Evolutionary conservation across 306 rosid species (phyloP).

Genomic region (Geum urbanum): DNA sequence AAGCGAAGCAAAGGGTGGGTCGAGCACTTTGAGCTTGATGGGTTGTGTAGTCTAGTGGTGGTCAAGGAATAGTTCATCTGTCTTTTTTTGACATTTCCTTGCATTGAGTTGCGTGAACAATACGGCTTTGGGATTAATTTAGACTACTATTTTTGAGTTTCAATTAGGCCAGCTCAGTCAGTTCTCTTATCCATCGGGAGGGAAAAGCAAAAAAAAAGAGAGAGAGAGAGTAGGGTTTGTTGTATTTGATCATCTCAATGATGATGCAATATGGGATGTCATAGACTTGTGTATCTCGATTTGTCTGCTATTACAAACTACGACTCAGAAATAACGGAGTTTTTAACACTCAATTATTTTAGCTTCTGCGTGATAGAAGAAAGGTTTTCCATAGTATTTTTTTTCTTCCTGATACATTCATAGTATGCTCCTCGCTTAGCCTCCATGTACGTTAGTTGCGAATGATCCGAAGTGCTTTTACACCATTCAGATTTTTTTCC

Average conservation of each 20-base stretch:
- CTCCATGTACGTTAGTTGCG: too few species aligned
- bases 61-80: conserved; percentile 32
- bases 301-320: too few species aligned
- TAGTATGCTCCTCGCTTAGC: too few species aligned
- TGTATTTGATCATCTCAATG: conserved; percentile 21
- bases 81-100: conserved; percentile 29
- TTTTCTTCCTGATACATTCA: too few species aligned
- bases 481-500: too few species aligned
- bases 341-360: too few species aligned
- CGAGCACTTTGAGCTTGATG: not conserved
- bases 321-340: too few species aligned
- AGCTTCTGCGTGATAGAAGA: too few species aligned
- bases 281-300: not conserved
- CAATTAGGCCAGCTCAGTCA: not conserved
- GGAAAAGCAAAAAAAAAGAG: too few species aligned
- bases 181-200: not conserved
- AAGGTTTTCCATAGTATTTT: too few species aligned
- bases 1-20: not conserved
- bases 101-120: conserved; percentile 33
- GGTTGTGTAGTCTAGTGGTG: conserved; percentile 5
- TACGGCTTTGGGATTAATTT: conserved; percentile 38
- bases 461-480: too few species aligned
- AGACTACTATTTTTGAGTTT: too few species aligned
- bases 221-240: conserved; percentile 18
- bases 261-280: conserved; percentile 25